These are phyloP conservation scores for Gentiana straminea DNA, from an alignment of 257 asterid species.

Conservation along the genomic window DNA sequence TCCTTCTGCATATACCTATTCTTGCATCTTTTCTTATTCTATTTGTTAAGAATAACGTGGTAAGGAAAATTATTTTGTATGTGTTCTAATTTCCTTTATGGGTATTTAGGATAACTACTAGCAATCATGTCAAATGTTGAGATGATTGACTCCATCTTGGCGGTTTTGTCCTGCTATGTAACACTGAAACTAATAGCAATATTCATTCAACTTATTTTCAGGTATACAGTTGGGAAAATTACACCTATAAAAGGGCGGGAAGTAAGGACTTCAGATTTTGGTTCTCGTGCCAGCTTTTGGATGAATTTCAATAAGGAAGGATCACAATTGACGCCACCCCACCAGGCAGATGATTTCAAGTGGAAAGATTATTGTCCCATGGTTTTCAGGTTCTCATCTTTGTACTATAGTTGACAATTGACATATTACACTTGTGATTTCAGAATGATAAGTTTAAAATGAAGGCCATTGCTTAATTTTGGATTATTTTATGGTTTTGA, in stretches of 20 bases:
- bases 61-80: no score
- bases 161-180: no score
- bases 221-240: constrained; percentile 92
- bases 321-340: constrained; percentile 79
- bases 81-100: no score
- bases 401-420: not conserved
- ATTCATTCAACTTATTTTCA: constrained; percentile 9
- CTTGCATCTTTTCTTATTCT: no score
- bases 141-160: no score
- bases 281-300: constrained; percentile 84
- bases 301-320: constrained; percentile 86
- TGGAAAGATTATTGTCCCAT: constrained; percentile 98
- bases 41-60: no score
- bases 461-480: not conserved
- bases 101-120: no score
- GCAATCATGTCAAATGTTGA: no score
- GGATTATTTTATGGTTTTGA: no score
- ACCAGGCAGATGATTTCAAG: constrained; percentile 88
- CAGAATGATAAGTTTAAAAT: no score
- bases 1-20: no score
- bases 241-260: constrained; percentile 94
- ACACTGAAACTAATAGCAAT: no score
- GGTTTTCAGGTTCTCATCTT: constrained; percentile 65
- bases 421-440: not conserved
- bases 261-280: constrained; percentile 74